A percentile compares a stretch with the other conserved stretches of the same genome.
These are phyloP conservation scores for Wickerhamiella slavikovae DNA, from an alignment of 805 yeast genomes.

Conservation along the genomic window DNA sequence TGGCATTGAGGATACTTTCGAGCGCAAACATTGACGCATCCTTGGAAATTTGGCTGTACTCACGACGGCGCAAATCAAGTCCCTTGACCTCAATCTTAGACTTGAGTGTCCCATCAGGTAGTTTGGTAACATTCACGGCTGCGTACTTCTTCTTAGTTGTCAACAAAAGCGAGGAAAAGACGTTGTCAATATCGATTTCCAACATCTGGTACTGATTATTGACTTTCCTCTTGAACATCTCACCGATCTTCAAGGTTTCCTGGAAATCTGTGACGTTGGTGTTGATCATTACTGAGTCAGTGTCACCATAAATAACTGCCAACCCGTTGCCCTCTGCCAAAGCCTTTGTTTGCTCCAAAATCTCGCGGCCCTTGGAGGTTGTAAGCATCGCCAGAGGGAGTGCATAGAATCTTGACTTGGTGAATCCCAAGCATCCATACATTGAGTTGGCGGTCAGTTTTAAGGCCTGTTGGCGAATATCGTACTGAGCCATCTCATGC, in stretches of 20 bases:
- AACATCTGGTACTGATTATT: conserved; percentile 72
- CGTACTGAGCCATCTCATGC: conserved; percentile 59
- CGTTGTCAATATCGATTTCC: conserved; percentile 91
- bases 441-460: conserved; percentile 97
- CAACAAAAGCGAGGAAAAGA: conserved; percentile 60
- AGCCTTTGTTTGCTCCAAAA: conserved; percentile 78
- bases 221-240: conserved; percentile 62
- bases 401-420: conserved; percentile 82
- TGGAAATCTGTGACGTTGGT: conserved; percentile 49
- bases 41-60: conserved; percentile 80
- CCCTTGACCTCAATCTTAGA: conserved; percentile 76
- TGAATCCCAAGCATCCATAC: conserved; percentile 96
- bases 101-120: conserved; percentile 33
- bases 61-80: conserved; percentile 91
- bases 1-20: conserved; percentile 45
- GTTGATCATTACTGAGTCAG: conserved; percentile 97
- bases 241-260: conserved; percentile 70
- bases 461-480: conserved; percentile 87
- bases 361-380: conserved; percentile 89
- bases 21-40: conserved; percentile 64
- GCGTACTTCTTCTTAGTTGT: conserved; percentile 98
- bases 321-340: conserved; percentile 71
- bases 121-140: conserved; percentile 50
- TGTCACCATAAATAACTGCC: conserved; percentile 90
- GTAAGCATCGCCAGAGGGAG: conserved; percentile 90